Evolutionary conservation across 768 basidiomycete genomes (phyloP), one percentile per base, ranked within the genome.

Genomic region (Butyriboletus loyo): DNA sequence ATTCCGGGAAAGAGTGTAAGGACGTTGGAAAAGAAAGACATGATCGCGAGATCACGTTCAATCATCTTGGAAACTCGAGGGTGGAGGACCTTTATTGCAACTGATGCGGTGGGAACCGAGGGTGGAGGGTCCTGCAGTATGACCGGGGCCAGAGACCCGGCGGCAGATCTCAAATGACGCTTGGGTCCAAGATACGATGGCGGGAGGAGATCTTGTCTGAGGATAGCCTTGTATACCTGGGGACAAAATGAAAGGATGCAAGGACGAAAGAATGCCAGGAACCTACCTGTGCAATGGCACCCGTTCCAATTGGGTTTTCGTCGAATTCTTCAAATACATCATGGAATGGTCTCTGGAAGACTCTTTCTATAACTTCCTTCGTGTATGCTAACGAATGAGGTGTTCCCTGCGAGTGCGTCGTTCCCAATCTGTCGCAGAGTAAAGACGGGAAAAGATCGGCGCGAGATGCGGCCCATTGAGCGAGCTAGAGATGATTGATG

Each of bases 391-490:
- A 71, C 5, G 86, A 75, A 72, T 99, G 97, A 0, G 89, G 82
- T 57, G 80, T 85, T 55, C 86, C 93, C 52, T 81, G 86, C 1
- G 97, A 98, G 67, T 99, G 97, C 19, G 98, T 76, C 41, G 84
- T 80, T 30, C 90, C 91, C 59, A 99, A 76, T 52, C 81, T 80
- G 49, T 89, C 81, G 69, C 97, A 99, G 19, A 99, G 82, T 13
- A 82, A 69, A 21, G 85, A 76, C 3, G 97, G 92, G 72, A 99
- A 98, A 3, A 99, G 76, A 69, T 99, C 97, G 36, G 87, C 89
- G 32, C 97, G 83, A 15, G 95, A 94, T 14, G 89, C 97, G 7
- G 97, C 97, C 97, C 97, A 99, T 80, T 99, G 97, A 5, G 93
- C 89, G 50, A 99, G 80, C 93, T 95, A 66, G 21, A 49, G 17